These are phyloP conservation scores for Pseudozyma hubeiensis DNA, from an alignment of 1,284 basidiomycete species.

Conservation along the genomic window DNA sequence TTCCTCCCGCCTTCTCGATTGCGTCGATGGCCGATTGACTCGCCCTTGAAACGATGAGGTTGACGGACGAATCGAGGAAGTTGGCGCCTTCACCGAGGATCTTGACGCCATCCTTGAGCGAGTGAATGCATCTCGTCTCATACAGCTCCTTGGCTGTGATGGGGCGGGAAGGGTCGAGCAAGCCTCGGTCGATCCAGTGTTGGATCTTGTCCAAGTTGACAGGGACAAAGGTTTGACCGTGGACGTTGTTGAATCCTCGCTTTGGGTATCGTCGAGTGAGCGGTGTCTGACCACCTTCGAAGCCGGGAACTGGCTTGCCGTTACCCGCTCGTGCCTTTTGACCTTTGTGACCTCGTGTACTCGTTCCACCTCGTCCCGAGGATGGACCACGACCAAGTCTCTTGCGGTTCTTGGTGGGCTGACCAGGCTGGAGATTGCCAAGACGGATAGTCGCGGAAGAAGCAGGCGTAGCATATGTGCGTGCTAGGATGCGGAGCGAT, in stretches of 20 bases:
- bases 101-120: constrained; percentile 89
- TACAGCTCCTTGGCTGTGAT: constrained; percentile 90
- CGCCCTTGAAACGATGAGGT: constrained; percentile 85
- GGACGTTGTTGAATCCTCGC: constrained; percentile 87
- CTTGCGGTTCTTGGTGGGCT: constrained; percentile 74
- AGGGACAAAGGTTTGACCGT: constrained; percentile 77
- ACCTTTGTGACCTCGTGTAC: constrained; percentile 93
- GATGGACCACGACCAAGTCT: constrained; percentile 92
- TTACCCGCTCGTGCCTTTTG: constrained; percentile 92
- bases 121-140: constrained; percentile 86
- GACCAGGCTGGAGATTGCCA: constrained; percentile 45
- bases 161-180: constrained; percentile 80
- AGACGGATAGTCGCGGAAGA: constrained; percentile 37
- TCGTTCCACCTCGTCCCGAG: constrained; percentile 88
- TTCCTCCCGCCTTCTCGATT: constrained; percentile 84
- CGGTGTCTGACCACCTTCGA: constrained; percentile 96
- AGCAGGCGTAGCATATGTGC: constrained; percentile 35
- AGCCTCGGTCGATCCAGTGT: constrained; percentile 87
- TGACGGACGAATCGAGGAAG: constrained; percentile 79
- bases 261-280: constrained; percentile 92
- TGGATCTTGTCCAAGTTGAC: constrained; percentile 90
- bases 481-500: constrained; percentile 8
- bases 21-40: constrained; percentile 86
- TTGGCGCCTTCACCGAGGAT: constrained; percentile 83
- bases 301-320: constrained; percentile 81